phyloP scores from a whole-genome alignment of 208 protist genomes.

The Leishmania martiniquensis region DNA sequence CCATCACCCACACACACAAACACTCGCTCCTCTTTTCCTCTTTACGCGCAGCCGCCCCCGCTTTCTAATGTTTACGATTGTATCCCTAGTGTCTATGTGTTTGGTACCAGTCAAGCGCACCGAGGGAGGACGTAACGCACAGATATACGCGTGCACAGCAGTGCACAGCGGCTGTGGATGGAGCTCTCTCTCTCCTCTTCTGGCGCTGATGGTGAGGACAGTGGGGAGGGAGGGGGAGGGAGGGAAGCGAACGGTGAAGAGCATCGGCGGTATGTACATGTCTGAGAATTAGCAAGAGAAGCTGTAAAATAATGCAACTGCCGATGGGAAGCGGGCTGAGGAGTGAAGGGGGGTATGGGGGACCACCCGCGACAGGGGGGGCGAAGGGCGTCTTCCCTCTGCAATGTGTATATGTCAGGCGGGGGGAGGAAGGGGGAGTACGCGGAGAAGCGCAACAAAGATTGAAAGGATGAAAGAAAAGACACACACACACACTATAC shows the following conservation, averaged over 20 bases:
- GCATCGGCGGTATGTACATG: background rate
- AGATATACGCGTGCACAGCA: background rate
- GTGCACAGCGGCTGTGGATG: background rate
- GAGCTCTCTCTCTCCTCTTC: background rate
- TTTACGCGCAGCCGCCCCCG: no score
- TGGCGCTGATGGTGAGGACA: constrained; percentile 2
- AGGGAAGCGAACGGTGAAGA: background rate
- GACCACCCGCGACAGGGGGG: background rate
- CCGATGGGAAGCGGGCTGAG: background rate
- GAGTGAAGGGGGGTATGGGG: background rate
- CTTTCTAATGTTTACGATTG: no score
- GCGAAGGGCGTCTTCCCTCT: no score
- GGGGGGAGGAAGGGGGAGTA: background rate
- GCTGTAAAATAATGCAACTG: background rate
- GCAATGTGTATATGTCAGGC: background rate
- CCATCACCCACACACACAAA: no score
- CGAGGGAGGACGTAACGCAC: background rate
- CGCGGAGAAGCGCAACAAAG: background rate
- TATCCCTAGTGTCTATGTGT: background rate
- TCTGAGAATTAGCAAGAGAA: no score
- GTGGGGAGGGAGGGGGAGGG: background rate
- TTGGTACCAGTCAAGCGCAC: background rate
- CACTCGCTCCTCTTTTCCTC: no score
- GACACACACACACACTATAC: constrained; percentile 18
- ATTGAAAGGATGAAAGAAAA: background rate